phyloP scores from a whole-genome alignment of 2,329 filamentous ascomycete genomes.

The Akanthomyces muscarius region DNA sequence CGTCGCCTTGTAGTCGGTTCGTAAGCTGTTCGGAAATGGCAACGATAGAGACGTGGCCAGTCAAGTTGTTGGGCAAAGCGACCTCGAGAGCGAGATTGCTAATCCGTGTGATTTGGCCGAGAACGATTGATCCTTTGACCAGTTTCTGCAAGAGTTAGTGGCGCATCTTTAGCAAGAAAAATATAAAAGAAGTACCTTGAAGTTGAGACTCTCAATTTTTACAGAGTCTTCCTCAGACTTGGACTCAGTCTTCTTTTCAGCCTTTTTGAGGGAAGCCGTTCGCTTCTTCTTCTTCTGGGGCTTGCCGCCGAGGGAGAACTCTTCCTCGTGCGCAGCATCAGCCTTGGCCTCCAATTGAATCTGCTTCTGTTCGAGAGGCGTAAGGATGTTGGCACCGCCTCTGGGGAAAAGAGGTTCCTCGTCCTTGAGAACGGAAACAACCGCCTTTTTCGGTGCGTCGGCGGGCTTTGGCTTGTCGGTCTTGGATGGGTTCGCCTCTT shows the following conservation, averaged over 20 bases:
- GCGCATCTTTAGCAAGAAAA: constrained; percentile 13
- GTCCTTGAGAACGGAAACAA: constrained; percentile 55
- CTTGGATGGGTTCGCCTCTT: constrained; percentile 47
- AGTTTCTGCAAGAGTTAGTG: constrained; percentile 56
- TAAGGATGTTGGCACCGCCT: constrained; percentile 85
- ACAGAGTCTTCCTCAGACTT: constrained; percentile 50
- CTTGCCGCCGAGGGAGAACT: constrained; percentile 50
- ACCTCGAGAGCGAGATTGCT: constrained; percentile 74
- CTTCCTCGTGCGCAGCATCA: constrained; percentile 86
- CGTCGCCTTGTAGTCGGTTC: constrained; percentile 66
- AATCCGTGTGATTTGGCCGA: constrained; percentile 81
- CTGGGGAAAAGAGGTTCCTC: constrained; percentile 90
- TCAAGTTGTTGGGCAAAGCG: constrained; percentile 87
- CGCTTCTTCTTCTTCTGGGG: constrained; percentile 50
- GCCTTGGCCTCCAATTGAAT: constrained; percentile 90
- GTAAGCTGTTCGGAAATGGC: constrained; percentile 81
- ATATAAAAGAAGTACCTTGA: constrained; percentile 58
- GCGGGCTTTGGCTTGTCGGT: constrained; percentile 26
- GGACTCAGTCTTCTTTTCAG: constrained; percentile 48
- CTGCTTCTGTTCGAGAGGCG: constrained; percentile 91
- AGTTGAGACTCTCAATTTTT: constrained; percentile 82
- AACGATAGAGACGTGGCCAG: constrained; percentile 86
- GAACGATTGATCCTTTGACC: constrained; percentile 77
- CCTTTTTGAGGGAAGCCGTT: constrained; percentile 50
- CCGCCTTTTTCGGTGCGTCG: constrained; percentile 30